phyloP scores from a whole-genome alignment of 106 monocot genomes.

The Dendrobium catenatum region DNA sequence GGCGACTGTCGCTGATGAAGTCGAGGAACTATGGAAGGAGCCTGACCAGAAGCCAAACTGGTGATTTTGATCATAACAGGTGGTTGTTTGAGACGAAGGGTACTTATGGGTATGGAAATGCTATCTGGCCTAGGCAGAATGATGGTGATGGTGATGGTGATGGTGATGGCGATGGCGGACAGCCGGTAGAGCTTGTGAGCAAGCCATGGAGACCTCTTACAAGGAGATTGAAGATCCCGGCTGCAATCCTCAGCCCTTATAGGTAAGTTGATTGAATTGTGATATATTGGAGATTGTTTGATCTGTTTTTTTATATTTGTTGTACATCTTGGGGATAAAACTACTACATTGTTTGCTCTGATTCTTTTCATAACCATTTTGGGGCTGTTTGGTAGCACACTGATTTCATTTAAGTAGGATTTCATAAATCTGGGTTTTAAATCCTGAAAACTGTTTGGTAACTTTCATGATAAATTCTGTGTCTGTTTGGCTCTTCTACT shows the following conservation, averaged over 20 bases:
- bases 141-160: conserved; percentile 12
- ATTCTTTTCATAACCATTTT: too few relatives aligned
- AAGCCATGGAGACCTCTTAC: conserved; percentile 93
- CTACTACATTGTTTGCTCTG: too few relatives aligned
- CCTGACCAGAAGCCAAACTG: conserved; percentile 38
- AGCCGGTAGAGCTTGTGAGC: conserved; percentile 39
- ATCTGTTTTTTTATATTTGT: background rate
- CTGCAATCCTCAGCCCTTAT: conserved; percentile 50
- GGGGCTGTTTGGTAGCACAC: too few relatives aligned
- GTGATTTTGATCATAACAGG: conserved; percentile 63
- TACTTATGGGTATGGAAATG: conserved; percentile 74
- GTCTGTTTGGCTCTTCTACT: too few relatives aligned
- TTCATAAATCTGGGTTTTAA: too few relatives aligned
- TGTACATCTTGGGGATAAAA: too few relatives aligned
- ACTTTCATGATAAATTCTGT: too few relatives aligned
- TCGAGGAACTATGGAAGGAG: conserved; percentile 23
- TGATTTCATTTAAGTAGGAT: too few relatives aligned
- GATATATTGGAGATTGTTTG: background rate
- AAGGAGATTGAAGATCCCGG: conserved; percentile 63
- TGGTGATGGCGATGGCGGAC: conserved; percentile 6
- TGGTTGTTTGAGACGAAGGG: conserved; percentile 82
- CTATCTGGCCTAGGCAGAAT: conserved; percentile 54
- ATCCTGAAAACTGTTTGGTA: too few relatives aligned
- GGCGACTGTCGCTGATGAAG: conserved; percentile 37
- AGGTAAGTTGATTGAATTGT: conserved; percentile 17